Evolutionary conservation across 1,284 basidiomycete species (phyloP).

Genomic region (Cryptococcus sp.): DNA sequence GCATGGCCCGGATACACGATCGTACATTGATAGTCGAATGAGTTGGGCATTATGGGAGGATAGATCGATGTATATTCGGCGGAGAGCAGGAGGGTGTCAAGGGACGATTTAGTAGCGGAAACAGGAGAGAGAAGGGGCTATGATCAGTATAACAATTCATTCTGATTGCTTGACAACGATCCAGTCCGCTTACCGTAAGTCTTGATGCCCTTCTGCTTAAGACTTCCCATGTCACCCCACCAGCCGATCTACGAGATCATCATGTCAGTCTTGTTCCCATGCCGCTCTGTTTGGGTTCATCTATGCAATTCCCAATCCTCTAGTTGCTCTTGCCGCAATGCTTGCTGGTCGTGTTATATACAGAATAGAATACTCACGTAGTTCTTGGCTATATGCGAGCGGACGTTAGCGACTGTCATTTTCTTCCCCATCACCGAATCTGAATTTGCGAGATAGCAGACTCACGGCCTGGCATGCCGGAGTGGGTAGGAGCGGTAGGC

Average conservation of each 20-base stretch:
- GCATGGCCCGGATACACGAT: too few species aligned
- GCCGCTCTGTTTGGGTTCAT: background rate
- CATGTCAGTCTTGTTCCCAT: background rate
- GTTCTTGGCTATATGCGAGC: conserved; percentile 38
- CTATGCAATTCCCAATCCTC: conserved; percentile 1
- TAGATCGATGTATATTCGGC: background rate
- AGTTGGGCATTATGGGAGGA: too few species aligned
- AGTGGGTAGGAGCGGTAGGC: conserved; percentile 62
- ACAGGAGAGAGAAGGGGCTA: background rate
- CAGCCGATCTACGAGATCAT: conserved; percentile 66
- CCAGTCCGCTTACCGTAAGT: conserved; percentile 70
- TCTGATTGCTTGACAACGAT: background rate
- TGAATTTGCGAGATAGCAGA: conserved; percentile 40
- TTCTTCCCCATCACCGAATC: conserved; percentile 2
- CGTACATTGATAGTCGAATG: too few species aligned
- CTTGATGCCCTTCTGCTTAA: conserved; percentile 75
- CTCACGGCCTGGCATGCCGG: conserved; percentile 73
- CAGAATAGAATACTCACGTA: conserved; percentile 23
- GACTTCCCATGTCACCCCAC: conserved; percentile 81
- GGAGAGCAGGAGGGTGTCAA: background rate
- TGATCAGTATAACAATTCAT: background rate
- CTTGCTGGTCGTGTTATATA: too few species aligned
- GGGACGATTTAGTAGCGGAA: background rate
- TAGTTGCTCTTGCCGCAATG: background rate
- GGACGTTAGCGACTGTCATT: background rate